A percentile compares a stretch with the other conserved stretches of the same genome.
Evolutionary conservation across 1,284 basidiomycete genomes (phyloP).

Genomic region (Thelephora terrestris): DNA sequence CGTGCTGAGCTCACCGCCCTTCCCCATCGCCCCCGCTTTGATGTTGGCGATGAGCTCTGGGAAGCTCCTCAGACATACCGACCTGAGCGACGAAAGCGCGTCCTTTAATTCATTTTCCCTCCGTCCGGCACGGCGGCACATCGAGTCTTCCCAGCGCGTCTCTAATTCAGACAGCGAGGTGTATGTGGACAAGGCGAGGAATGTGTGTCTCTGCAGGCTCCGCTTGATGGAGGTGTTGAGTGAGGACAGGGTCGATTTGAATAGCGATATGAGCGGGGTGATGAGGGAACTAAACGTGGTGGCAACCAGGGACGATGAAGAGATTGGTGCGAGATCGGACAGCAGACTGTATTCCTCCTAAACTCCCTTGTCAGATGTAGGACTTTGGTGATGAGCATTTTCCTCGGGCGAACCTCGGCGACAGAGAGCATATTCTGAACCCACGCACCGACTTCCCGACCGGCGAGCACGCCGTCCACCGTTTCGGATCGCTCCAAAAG

Average conservation of each 20-base stretch:
- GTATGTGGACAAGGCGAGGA: constrained; percentile 67
- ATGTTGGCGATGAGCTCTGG: constrained; percentile 72
- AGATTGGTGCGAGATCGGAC: constrained; percentile 49
- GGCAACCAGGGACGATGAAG: constrained; percentile 33
- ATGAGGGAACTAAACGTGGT: constrained; percentile 53
- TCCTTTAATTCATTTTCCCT: constrained; percentile 65
- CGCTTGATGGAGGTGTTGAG: constrained; percentile 66
- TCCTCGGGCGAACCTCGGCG: constrained; percentile 39
- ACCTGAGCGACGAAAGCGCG: constrained; percentile 48
- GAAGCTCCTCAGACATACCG: constrained; percentile 65
- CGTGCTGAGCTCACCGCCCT: constrained; percentile 42
- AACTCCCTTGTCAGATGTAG: constrained; percentile 2
- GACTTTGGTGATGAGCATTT: neutral
- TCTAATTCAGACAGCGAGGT: constrained; percentile 44
- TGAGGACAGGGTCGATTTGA: constrained; percentile 50
- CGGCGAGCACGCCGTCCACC: constrained; percentile 49
- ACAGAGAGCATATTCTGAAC: constrained; percentile 49
- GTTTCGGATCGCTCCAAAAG: constrained; percentile 58
- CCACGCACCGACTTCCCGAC: constrained; percentile 61
- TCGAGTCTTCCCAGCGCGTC: constrained; percentile 55
- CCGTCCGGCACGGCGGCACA: constrained; percentile 34
- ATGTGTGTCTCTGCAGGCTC: constrained; percentile 74
- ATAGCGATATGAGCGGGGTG: constrained; percentile 50
- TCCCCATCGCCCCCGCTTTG: constrained; percentile 45
- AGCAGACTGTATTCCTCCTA: constrained; percentile 60